Percentiles rank a stretch among this genome's conserved stretches.
Evolutionary conservation across 331 rosid genomes (phyloP).

Genomic region (Pyrus hybrid): DNA sequence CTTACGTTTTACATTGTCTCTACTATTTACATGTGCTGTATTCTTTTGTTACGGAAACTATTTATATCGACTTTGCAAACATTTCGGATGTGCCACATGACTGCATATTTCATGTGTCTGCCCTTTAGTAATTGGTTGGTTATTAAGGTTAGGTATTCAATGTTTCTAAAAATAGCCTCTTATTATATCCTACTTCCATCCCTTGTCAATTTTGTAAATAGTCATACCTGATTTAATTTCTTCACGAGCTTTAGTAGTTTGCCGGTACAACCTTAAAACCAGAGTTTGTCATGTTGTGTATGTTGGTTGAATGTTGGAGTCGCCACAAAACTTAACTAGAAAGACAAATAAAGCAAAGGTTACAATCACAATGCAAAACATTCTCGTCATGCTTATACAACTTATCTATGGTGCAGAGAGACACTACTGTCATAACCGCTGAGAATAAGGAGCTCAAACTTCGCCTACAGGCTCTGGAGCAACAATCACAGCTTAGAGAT

Average conservation of each 20-base stretch:
- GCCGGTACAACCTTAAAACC: background rate
- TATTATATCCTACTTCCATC: background rate
- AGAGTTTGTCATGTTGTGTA: background rate
- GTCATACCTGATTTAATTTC: background rate
- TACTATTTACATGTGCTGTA: background rate
- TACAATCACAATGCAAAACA: background rate
- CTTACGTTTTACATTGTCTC: background rate
- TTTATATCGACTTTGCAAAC: background rate
- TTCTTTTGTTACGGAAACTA: background rate
- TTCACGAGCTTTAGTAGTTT: background rate
- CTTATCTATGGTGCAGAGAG: conserved; percentile 59
- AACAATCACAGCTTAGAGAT: conserved; percentile 73
- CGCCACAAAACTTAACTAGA: background rate
- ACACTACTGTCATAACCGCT: conserved; percentile 47
- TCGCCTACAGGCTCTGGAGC: conserved; percentile 69
- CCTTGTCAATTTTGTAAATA: background rate
- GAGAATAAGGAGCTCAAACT: conserved; percentile 82
- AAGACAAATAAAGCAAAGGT: background rate
- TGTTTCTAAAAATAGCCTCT: background rate
- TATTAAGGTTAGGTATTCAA: background rate
- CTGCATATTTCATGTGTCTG: background rate
- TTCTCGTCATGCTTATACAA: background rate
- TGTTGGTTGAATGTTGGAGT: background rate
- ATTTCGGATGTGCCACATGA: background rate
- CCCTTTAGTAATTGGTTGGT: background rate